A percentile compares a stretch with the other conserved stretches of the same genome.
Conservation (phyloP, 768 basidiomycete species). For the Leucosporidium scottii region DNA sequence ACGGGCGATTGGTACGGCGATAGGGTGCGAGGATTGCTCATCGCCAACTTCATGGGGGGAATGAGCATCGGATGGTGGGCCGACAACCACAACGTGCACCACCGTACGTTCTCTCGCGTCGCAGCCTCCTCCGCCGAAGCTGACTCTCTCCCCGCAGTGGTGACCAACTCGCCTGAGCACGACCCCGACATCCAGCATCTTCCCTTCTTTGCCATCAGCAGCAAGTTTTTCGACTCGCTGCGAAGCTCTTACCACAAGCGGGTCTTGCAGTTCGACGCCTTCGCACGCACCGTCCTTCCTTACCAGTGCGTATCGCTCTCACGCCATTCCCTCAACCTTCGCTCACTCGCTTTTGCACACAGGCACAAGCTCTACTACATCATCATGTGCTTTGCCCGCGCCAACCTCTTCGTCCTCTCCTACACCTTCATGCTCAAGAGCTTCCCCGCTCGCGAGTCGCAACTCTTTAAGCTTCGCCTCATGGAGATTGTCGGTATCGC, state of each 20-base stretch:
- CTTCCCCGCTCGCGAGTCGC: slow-evolving; percentile 54
- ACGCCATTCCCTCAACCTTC: too few relatives aligned
- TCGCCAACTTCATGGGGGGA: slow-evolving; percentile 85
- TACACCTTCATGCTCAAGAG: slow-evolving; percentile 61
- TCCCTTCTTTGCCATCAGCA: slow-evolving; percentile 90
- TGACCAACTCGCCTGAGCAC: slow-evolving; percentile 96
- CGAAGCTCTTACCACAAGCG: slow-evolving; percentile 95
- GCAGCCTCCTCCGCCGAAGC: slow-evolving; percentile 45
- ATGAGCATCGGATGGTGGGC: slow-evolving; percentile 98
- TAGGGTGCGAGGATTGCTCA: slow-evolving; percentile 64
- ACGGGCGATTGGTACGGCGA: slow-evolving; percentile 80
- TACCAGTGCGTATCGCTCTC: slow-evolving; percentile 51
- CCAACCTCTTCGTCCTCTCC: slow-evolving; percentile 87
- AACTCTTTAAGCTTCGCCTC: slow-evolving; percentile 55
- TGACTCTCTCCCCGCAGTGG: slow-evolving; percentile 51
- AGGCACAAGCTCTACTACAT: slow-evolving; percentile 84
- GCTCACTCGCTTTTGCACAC: not conserved
- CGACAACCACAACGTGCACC: slow-evolving; percentile 87
- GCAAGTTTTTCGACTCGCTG: slow-evolving; percentile 72
- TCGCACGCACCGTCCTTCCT: slow-evolving; percentile 58
- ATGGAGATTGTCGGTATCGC: slow-evolving; percentile 63
- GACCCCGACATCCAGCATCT: slow-evolving; percentile 57
- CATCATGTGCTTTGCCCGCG: slow-evolving; percentile 79
- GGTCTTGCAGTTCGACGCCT: slow-evolving; percentile 66
- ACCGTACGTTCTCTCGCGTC: slow-evolving; percentile 43